phyloP scores from a whole-genome alignment of 2,329 filamentous ascomycete species.

The Cladophialophora yegresii region DNA sequence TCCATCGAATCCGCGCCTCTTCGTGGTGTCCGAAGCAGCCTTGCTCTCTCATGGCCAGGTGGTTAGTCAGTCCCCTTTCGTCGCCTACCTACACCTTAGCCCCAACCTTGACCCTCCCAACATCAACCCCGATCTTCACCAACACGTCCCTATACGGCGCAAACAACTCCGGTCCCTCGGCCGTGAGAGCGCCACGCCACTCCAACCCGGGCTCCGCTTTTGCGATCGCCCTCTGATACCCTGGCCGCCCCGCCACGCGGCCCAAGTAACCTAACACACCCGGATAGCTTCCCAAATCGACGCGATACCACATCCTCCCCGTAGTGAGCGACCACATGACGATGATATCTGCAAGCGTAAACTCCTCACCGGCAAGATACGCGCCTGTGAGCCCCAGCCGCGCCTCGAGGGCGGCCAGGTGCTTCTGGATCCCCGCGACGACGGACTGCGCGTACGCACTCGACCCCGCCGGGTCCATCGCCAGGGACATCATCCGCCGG shows the following conservation, averaged over 20 bases:
- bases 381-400: constrained; percentile 48
- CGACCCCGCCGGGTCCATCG: constrained; percentile 40
- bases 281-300: constrained; percentile 47
- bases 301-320: constrained; percentile 56
- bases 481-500: constrained; percentile 44
- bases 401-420: constrained; percentile 53
- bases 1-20: background rate
- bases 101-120: background rate
- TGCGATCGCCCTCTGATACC: constrained; percentile 52
- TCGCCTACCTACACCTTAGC: background rate
- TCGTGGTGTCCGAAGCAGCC: no score
- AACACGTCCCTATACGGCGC: constrained; percentile 4
- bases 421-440: constrained; percentile 41
- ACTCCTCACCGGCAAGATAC: constrained; percentile 63
- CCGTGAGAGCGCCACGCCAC: constrained; percentile 15
- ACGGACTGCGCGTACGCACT: constrained; percentile 40
- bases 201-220: constrained; percentile 55
- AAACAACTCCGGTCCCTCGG: constrained; percentile 17
- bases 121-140: constrained; percentile 14
- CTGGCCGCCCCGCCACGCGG: constrained; percentile 49
- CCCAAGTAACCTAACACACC: constrained; percentile 53
- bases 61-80: no score
- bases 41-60: no score
- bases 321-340: constrained; percentile 62
- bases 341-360: constrained; percentile 69